These are phyloP conservation scores for Fusarium redolens DNA, from an alignment of 2,329 filamentous ascomycete species.

Conservation along the genomic window DNA sequence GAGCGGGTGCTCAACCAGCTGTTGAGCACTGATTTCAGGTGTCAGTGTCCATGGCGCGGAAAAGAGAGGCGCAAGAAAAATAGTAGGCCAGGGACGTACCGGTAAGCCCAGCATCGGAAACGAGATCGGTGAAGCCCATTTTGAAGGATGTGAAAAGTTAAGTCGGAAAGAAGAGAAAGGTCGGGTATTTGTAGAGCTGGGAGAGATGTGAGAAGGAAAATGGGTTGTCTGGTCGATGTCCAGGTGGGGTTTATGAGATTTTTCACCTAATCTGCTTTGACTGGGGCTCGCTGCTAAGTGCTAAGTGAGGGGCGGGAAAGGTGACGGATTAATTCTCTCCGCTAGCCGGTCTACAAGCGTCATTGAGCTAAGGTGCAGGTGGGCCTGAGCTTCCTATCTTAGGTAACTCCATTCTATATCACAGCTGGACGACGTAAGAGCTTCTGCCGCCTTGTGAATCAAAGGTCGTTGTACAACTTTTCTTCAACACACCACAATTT, in stretches of 20 bases:
- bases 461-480: slow-evolving; percentile 12
- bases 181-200: slow-evolving; percentile 47
- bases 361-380: slow-evolving; percentile 14
- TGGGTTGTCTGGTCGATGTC: slow-evolving; percentile 53
- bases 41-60: slow-evolving; percentile 49
- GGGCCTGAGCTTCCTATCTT: slow-evolving; percentile 12
- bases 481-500: slow-evolving; percentile 13
- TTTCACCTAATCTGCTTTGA: slow-evolving; percentile 49
- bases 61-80: slow-evolving; percentile 41
- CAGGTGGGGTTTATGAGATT: slow-evolving; percentile 57
- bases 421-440: slow-evolving; percentile 54
- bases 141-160: slow-evolving; percentile 51
- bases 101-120: slow-evolving; percentile 71
- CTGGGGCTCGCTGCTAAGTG: slow-evolving; percentile 26
- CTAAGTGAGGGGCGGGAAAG: slow-evolving; percentile 14
- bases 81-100: slow-evolving; percentile 49
- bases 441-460: slow-evolving; percentile 50
- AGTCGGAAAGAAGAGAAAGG: slow-evolving; percentile 40
- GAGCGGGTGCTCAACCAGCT: slow-evolving; percentile 79
- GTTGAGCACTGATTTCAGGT: slow-evolving; percentile 70
- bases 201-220: slow-evolving; percentile 48
- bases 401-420: slow-evolving; percentile 33
- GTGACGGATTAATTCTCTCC: slow-evolving; percentile 25
- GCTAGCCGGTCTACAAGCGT: slow-evolving; percentile 3
- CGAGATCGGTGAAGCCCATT: slow-evolving; percentile 78